These are phyloP conservation scores for Sphaceloma murrayae DNA, from an alignment of 2,329 filamentous ascomycete genomes.

Conservation along the genomic window DNA sequence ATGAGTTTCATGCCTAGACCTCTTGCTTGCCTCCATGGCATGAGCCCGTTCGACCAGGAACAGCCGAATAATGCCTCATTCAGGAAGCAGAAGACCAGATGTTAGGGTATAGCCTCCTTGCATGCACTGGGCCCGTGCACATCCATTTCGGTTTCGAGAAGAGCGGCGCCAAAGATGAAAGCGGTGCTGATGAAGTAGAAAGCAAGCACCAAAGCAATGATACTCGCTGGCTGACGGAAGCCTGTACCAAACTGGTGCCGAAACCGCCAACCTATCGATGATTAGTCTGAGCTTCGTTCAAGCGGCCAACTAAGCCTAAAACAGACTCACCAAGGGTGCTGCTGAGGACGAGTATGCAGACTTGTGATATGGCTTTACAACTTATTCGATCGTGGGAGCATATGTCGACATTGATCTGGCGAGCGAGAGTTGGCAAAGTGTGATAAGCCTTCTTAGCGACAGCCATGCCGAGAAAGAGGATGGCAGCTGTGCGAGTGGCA, in stretches of 20 bases:
- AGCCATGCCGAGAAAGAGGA: background rate
- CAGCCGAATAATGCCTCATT: conserved; percentile 32
- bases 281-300: background rate
- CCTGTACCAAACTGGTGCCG: conserved; percentile 16
- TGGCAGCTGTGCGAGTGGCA: background rate
- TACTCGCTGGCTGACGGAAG: conserved; percentile 24
- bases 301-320: background rate
- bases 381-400: background rate
- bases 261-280: conserved; percentile 16
- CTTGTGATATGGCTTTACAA: conserved; percentile 2
- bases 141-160: conserved; percentile 29
- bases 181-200: conserved; percentile 30
- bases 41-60: conserved; percentile 36
- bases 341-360: conserved; percentile 7
- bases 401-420: background rate
- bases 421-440: background rate
- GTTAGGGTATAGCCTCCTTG: conserved; percentile 30
- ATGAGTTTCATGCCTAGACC: conserved; percentile 27
- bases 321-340: conserved; percentile 4
- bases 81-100: conserved; percentile 31
- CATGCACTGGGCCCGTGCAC: conserved; percentile 25
- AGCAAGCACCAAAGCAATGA: conserved; percentile 28
- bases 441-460: background rate
- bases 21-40: conserved; percentile 29
- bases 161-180: conserved; percentile 29